Evolutionary conservation across 495 filamentous ascomycete genomes (phyloP), one percentile per base, ranked within the genome.

Genomic region (Aspergillus haitiensis): DNA sequence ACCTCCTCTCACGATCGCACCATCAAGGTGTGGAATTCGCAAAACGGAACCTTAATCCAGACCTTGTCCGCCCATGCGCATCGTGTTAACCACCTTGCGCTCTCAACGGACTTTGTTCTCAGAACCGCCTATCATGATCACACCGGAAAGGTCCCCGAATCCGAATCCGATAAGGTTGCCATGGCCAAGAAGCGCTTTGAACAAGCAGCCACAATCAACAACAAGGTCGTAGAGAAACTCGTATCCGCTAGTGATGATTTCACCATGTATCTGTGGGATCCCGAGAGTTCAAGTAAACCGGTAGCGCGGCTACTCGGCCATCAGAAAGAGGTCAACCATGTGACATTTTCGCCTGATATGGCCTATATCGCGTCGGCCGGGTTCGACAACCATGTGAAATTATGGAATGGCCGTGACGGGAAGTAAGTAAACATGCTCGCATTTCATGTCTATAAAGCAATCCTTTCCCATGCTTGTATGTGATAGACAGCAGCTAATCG

Each of bases 201-300:
- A 64, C 89, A 91, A 65, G 92, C 93, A 7, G 93, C 93, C 7
- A 93, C 83, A 11, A 80, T 92, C 39, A 82, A 87, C 39, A 89
- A 88, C 52, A 85, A 88, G 65, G 82, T 94, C 39, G 84, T 89
- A 3, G 94, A 99, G 74, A 85, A 92, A 16, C 77, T 97, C 3
- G 92, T 96, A 3, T 92, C 91, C 2, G 95, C 93, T 2, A 89
- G 86, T 67, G 94, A 99, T 66, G 95, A 99, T 68, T 94, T 91
- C 75, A 98, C 94, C 6, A 94, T 98, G 81, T 97, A 89, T 67
- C 83, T 99, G 50, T 99, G 95, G 95, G 89, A 95, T 35, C 95
- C 95, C 0, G 80, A 84, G 15, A 81, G 73, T 53, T 86, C 88
- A 15, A 89, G 76, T 15, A 97, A 97, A 69, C 92, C 93, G 6